These are phyloP conservation scores for Passiflora organensis DNA, from an alignment of 345 rosid genomes.

Conservation along the genomic window DNA sequence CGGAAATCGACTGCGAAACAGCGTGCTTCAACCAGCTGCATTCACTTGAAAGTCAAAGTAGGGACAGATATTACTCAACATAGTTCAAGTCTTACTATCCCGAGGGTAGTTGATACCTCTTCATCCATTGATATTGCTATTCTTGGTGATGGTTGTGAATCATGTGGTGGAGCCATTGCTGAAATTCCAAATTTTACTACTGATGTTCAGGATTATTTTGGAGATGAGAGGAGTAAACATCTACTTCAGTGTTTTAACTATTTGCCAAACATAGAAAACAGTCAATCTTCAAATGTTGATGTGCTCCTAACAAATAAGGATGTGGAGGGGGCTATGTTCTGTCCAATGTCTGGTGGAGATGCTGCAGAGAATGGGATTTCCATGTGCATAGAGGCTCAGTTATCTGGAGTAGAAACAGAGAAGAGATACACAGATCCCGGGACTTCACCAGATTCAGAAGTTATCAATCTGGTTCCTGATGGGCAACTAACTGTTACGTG, in stretches of 20 bases:
- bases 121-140: too few species aligned
- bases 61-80: constrained; percentile 50
- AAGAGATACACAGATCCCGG: constrained; percentile 53
- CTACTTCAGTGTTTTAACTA: constrained; percentile 20
- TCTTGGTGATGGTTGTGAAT: constrained; percentile 16
- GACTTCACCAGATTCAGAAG: constrained; percentile 99
- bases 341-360: constrained; percentile 40
- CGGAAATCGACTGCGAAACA: constrained; percentile 32
- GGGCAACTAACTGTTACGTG: constrained; percentile 34
- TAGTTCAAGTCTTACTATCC: constrained; percentile 30
- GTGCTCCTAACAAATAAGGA: constrained; percentile 24
- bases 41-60: constrained; percentile 77
- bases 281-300: constrained; percentile 30
- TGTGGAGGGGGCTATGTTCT: constrained; percentile 23
- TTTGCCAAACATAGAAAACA: constrained; percentile 26
- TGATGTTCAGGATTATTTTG: constrained; percentile 28
- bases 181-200: constrained; percentile 25
- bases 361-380: constrained; percentile 31
- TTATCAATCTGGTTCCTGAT: constrained; percentile 67
- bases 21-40: constrained; percentile 39
- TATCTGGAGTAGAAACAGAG: constrained; percentile 33
- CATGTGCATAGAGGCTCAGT: constrained; percentile 33
- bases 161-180: constrained; percentile 19
- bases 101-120: constrained; percentile 39
- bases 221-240: constrained; percentile 23